Evolutionary conservation across 2,329 filamentous ascomycete genomes (phyloP), one percentile per base, ranked within the genome.

Genomic region (Myotisia sp.): DNA sequence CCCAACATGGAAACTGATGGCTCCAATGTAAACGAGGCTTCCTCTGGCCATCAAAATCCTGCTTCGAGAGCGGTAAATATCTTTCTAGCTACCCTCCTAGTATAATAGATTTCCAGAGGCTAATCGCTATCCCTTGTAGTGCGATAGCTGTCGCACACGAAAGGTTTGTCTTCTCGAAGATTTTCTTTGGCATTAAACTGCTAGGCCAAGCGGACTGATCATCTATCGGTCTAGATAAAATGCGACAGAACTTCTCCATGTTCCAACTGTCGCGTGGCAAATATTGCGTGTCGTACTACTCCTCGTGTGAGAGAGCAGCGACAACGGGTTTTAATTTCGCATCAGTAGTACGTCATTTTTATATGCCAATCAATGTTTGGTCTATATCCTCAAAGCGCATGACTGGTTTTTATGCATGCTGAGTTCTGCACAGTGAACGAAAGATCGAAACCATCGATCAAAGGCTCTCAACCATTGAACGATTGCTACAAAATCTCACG

Each of bases 391-490:
- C 22, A 18, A 19, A 10, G 14, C 16, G 10, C 18, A 30, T 10
- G n/a, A 12, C 7, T 17, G 24, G 24, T n/a, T n/a, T n/a, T n/a
- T 9, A 9, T 16, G 26, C 5, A 16, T 17, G 8, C 35, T 40
- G 24, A 40, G 18, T 45, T 18, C 42, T 33, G 18, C 14, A 10
- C 29, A 68, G 64, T 48, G 67, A 70, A 45, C 62, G 56, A 44
- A 68, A 69, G 47, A 66, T 70, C 31, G 65, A 69, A 39, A 46
- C 61, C 8, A 68, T 70, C 33, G 65, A 68, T 43, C 58, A 64
- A 19, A 59, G 65, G 10, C 50, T 70, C 6, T 54, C 55, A 5
- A 54, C 55, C n/a, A 67, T 70, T 26, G 65, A 70, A 41, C 44
- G 50, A 31, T 48, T 59, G 6, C 47, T 65, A 9, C 53, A 57